A percentile compares a stretch with the other conserved stretches of the same genome.
Conservation (phyloP, 192 early-diverging fungal genomes). For the Jimgerdemannia flammicorona region DNA sequence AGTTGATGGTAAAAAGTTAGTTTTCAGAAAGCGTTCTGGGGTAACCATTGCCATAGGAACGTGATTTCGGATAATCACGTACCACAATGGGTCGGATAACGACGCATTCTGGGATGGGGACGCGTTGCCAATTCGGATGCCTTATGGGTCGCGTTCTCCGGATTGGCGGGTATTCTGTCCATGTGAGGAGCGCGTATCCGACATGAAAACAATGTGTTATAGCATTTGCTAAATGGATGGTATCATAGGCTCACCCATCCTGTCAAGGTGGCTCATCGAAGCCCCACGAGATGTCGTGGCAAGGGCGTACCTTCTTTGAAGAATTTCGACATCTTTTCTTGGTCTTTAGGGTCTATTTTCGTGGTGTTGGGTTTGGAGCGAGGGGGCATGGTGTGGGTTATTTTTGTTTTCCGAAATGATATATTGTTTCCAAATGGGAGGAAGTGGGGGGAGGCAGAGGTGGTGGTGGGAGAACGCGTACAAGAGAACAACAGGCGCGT, state of each 20-base stretch:
- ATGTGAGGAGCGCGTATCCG: conserved; percentile 4
- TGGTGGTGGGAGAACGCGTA: neutral
- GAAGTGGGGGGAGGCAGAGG: neutral
- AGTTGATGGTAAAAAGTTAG: neutral
- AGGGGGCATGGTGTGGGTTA: neutral
- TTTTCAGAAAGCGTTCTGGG: neutral
- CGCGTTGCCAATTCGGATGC: conserved; percentile 13
- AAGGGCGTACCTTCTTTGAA: conserved; percentile 24
- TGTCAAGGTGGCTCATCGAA: neutral
- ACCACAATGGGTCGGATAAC: conserved; percentile 23
- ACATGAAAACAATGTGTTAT: neutral
- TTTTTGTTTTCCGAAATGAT: neutral
- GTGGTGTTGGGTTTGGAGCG: neutral
- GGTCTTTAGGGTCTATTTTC: conserved; percentile 14
- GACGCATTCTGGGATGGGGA: conserved; percentile 15
- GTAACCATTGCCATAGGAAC: neutral
- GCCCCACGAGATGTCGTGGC: neutral
- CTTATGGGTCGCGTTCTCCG: conserved; percentile 8
- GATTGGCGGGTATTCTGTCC: conserved; percentile 5
- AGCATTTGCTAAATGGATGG: neutral
- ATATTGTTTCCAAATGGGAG: neutral
- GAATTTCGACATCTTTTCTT: conserved; percentile 22
- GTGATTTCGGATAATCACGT: conserved; percentile 4
- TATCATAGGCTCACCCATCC: neutral
- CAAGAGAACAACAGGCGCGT: neutral